Base-by-base conservation (phyloP, 2,329 filamentous ascomycete genomes). In the Aspergillus caelatus region DNA sequence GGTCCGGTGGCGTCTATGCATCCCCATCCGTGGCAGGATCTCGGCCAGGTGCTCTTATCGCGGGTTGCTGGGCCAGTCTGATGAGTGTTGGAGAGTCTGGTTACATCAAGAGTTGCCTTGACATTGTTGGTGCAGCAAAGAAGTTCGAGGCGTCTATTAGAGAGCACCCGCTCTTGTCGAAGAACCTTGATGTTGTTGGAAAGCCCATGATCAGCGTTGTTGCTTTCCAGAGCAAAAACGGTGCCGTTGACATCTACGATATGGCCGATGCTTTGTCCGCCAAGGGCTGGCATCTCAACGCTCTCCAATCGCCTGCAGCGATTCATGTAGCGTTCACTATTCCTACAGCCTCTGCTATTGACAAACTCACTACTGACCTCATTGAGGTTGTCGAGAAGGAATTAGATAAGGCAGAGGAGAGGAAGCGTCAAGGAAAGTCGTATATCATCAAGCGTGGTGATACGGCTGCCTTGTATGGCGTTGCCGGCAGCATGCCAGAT, bases 1-100 rank as follows among this genome's bases (percentile, higher is more conserved):
- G 95, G 95, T 89, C 91, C 11, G 95, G 95, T 64, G 95, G 95
- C 72, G 93, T 99, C 10, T 99, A 99, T 78, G 95, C 93, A 46
- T 96, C 92, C 1, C 95, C 95, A 0, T 91, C 91, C 6, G 91
- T 98, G 58, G 94, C 95, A 1, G 95, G 95, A 7, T 96, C 92
- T 1, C 89, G 95, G 0, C 94, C 95, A 0, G 95, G 95, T 54
- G 94, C 95, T 2, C 84, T 99, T 61, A 99, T 99, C 69, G 95
- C 95, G 1, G 94, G 92, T 55, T 97, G 94, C 83, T 99, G 96
- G 95, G 89, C 94, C 2, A 93, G 89, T 78, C 83, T 99, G 74
- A 94, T 99, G 90, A 88, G 85, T 58, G 87, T 96, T 34, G 95
- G 95, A 66, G 92, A 97, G 78, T 83, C 86, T 32, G 95, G 95